Conservation (phyloP, 345 rosid genomes). For the Rubroshorea leprosula region DNA sequence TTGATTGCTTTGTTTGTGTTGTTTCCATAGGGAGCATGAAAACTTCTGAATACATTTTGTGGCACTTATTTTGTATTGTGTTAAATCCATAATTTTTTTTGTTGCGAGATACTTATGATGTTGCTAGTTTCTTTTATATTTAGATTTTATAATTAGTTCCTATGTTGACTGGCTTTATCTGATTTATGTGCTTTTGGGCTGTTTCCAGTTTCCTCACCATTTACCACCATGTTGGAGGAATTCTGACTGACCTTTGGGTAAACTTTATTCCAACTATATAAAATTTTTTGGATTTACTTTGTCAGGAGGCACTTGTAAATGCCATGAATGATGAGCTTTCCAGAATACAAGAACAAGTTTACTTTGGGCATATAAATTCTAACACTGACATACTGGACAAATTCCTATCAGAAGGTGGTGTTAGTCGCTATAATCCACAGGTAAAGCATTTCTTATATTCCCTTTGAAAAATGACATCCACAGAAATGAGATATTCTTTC, state of each 20-base stretch:
- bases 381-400: conserved; percentile 84
- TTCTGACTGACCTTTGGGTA: neutral
- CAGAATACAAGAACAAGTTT: conserved; percentile 94
- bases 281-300: conserved; percentile 19
- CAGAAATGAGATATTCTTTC: neutral
- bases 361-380: conserved; percentile 82
- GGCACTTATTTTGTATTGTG: neutral
- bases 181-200: neutral
- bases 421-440: conserved; percentile 93
- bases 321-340: conserved; percentile 96
- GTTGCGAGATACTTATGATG: neutral
- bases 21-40: neutral
- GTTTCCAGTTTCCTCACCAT: neutral
- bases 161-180: neutral
- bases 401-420: conserved; percentile 73
- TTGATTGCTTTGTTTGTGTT: neutral
- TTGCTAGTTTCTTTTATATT: conserved; percentile 11
- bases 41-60: neutral
- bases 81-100: neutral
- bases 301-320: conserved; percentile 78
- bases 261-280: neutral
- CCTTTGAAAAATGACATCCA: conserved; percentile 5
- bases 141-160: neutral
- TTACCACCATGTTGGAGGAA: neutral
- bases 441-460: conserved; percentile 30